Evolutionary conservation across 305 asterid genomes (phyloP).

Genomic region (Caryopteris hybrid): DNA sequence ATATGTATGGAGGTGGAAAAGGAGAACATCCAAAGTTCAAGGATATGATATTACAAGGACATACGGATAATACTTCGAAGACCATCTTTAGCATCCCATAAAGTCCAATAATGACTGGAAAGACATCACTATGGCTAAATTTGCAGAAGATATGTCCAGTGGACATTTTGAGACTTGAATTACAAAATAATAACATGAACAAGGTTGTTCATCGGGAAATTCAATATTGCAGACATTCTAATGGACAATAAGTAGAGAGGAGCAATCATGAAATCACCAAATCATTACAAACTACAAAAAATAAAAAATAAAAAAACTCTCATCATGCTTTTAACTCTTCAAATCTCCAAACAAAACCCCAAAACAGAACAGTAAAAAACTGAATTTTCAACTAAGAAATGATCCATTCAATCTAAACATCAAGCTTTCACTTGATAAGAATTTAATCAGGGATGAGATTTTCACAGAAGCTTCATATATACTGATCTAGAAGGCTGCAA

Average conservation of each 20-base stretch:
- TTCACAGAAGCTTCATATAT: not conserved
- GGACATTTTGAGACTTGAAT: not conserved
- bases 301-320: not conserved
- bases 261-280: not conserved
- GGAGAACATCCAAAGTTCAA: not conserved
- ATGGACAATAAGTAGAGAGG: not conserved
- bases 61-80: not conserved
- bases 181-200: not conserved
- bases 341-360: too few relatives aligned
- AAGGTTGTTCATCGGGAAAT: not conserved
- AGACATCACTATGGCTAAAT: not conserved
- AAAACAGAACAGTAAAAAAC: not conserved
- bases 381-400: not conserved
- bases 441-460: not conserved
- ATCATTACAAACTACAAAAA: not conserved
- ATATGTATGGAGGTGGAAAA: not conserved
- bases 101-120: not conserved
- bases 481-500: not conserved
- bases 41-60: not conserved
- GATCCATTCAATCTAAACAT: not conserved
- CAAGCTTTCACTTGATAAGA: not conserved
- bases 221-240: not conserved
- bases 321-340: not conserved
- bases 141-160: not conserved
- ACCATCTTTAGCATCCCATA: not conserved